Base-by-base conservation (phyloP, 768 basidiomycete genomes). In the Podaxis sp. region DNA sequence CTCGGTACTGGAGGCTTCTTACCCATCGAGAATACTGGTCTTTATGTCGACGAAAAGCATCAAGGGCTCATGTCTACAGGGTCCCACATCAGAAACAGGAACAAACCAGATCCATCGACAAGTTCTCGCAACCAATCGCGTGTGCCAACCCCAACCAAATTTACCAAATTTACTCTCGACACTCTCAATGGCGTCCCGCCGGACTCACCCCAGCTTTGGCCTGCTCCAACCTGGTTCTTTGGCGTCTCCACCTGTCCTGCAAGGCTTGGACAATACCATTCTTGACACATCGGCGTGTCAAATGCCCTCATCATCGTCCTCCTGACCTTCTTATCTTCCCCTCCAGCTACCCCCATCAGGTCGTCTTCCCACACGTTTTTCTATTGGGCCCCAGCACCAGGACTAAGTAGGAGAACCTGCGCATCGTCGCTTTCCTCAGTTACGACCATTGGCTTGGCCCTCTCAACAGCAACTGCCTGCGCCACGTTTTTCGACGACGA, bases 11-110 rank as follows among this genome's bases (percentile, higher is more conserved):
- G 9, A 47, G 38, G 27, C 58, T 59, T 42, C 50, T 52, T 14
- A 23, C 50, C 25, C 25, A 44, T 42, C 58, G 50, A 40, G 28
- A 51, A 52, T 13, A 32, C 23, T 28, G 13, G n/a, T 52, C 27
- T 32, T 59, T 42, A 10, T 52, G 16, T 50, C 18, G 23, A n/a
- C 38, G 3, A 37, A 32, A 37, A 36, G 37, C 38, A 58, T 52
- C 38, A 44, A 60, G 59, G 59, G 59, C 51, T 53, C 59, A 44
- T 10, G 36, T 59, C 38, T 25, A 25, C 58, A 59, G 58, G 58
- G 58, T 11, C 50, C 35, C 36, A 23, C 40, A 44, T 51, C 50
- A 51, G 58, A 46, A 60, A 53, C 59, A 36, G 32, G 59, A 47
- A 60, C 51, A 23, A 32, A 28, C 27, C 27, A 54, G 52, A 59